phyloP scores from a whole-genome alignment of 345 rosid genomes.

The Acer saccharum region DNA sequence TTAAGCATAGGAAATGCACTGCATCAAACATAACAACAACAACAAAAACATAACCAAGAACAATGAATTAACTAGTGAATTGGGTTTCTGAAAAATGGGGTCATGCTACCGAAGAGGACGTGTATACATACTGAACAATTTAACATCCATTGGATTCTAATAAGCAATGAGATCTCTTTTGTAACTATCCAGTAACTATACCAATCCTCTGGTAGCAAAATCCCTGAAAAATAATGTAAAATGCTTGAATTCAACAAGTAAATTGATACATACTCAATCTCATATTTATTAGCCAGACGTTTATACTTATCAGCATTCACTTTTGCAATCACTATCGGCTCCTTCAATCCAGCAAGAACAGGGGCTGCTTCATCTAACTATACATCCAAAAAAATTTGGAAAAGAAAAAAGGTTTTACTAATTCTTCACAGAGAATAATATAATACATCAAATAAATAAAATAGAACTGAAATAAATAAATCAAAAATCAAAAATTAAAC shows the following conservation, averaged over 20 bases:
- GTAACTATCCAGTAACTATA: background rate
- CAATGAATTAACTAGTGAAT: background rate
- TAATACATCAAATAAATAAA: background rate
- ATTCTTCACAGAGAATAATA: background rate
- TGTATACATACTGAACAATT: no score
- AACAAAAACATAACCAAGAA: background rate
- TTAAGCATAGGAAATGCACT: slow-evolving; percentile 89
- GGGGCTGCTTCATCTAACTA: slow-evolving; percentile 94
- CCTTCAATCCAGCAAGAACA: slow-evolving; percentile 63
- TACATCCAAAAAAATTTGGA: slow-evolving; percentile 12
- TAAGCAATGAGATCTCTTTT: background rate
- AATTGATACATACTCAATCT: slow-evolving; percentile 63
- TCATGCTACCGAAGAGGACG: background rate
- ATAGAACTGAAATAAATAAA: background rate
- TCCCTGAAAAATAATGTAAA: no score
- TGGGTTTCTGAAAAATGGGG: background rate
- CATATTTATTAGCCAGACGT: slow-evolving; percentile 68
- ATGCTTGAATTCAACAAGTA: background rate
- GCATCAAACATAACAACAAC: slow-evolving; percentile 20
- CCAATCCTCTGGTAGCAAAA: background rate
- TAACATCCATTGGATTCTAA: background rate
- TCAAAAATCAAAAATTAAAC: background rate
- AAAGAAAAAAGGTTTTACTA: background rate
- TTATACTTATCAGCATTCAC: slow-evolving; percentile 79
- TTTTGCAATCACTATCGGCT: slow-evolving; percentile 86